phyloP scores from a whole-genome alignment of 169 alveolate species.

The Nephromyces sp. region DNA sequence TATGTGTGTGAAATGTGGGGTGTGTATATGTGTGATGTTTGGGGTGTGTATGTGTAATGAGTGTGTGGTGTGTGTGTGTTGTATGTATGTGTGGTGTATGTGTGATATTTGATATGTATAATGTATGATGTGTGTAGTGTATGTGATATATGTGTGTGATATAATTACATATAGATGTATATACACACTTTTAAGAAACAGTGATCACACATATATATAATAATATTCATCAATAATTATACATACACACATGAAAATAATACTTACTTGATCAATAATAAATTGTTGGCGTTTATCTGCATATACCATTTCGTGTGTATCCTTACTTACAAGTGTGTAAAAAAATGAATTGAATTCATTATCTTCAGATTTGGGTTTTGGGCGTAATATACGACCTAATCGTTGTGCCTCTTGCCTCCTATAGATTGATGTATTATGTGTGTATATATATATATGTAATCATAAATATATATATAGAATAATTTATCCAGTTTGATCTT shows the following conservation, averaged over 20 bases:
- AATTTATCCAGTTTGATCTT: too few species aligned
- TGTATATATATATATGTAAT: too few species aligned
- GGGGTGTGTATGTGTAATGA: neutral
- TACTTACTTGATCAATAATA: conserved; percentile 84
- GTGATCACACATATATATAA: neutral
- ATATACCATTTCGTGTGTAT: conserved; percentile 90
- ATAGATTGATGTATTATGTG: too few species aligned
- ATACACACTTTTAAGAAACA: neutral
- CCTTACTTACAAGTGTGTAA: conserved; percentile 91
- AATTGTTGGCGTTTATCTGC: conserved; percentile 93
- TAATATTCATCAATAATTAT: neutral
- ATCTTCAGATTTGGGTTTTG: conserved; percentile 73
- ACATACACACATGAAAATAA: neutral
- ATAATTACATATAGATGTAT: neutral
- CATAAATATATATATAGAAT: too few species aligned
- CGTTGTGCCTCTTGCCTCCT: conserved; percentile 98
- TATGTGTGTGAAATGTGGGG: too few species aligned
- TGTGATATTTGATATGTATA: neutral
- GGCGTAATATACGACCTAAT: conserved; percentile 97
- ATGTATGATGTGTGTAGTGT: neutral
- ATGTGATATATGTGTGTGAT: neutral
- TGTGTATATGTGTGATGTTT: too few species aligned
- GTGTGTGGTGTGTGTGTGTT: neutral
- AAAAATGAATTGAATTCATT: conserved; percentile 82
- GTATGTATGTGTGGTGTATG: neutral